A percentile compares a stretch with the other conserved stretches of the same genome.
Conservation (phyloP, 2,329 filamentous ascomycete genomes). For the Ceratocystis lukuohia region DNA sequence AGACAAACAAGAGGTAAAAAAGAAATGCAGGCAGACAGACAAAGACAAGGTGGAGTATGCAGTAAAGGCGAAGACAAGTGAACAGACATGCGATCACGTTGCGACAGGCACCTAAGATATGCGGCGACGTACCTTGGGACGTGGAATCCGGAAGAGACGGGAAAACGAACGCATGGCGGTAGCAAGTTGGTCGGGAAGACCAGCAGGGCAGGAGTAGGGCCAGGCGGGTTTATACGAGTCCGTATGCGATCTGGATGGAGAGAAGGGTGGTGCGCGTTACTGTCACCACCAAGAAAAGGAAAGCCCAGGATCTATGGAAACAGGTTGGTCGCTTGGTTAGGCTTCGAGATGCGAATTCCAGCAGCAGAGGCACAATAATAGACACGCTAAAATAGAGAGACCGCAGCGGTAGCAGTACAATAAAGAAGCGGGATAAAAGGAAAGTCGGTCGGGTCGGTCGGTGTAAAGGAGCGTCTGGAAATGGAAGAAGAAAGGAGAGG, state of each 20-base stretch:
- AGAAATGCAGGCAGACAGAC: neutral
- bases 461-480: neutral
- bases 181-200: neutral
- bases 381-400: neutral
- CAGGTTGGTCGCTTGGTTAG: neutral
- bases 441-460: neutral
- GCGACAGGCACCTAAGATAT: neutral
- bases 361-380: neutral
- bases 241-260: neutral
- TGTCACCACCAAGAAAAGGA: neutral
- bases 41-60: neutral
- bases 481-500: neutral
- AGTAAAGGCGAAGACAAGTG: neutral
- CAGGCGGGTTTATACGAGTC: neutral
- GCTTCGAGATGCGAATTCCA: neutral
- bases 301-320: neutral
- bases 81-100: neutral
- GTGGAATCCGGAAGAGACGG: slow-evolving; percentile 27
- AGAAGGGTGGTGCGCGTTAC: neutral
- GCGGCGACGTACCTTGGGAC: slow-evolving; percentile 28
- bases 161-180: slow-evolving; percentile 18
- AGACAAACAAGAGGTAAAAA: neutral
- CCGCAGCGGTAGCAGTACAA: neutral
- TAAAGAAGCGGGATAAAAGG: neutral
- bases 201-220: neutral